phyloP scores from a whole-genome alignment of 169 alveolate genomes.

The Ichthyophthirius multifiliis region DNA sequence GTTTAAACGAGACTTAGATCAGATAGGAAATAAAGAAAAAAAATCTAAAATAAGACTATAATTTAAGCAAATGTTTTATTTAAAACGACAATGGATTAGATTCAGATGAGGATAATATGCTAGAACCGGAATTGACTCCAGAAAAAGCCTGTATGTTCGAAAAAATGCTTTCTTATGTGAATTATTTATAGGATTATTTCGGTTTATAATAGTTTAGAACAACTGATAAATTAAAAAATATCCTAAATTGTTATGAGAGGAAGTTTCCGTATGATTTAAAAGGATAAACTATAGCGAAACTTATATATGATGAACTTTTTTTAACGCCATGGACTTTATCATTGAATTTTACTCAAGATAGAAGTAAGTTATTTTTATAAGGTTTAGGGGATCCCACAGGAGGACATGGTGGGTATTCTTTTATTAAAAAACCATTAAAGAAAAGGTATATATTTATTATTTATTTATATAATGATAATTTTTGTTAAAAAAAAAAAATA shows the following conservation, averaged over 20 bases:
- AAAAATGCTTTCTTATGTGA: conserved; percentile 23
- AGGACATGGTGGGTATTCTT: conserved; percentile 81
- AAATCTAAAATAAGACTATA: background rate
- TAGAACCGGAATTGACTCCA: conserved; percentile 16
- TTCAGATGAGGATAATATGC: background rate
- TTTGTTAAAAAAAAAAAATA: conserved; percentile 3
- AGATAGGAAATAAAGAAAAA: background rate
- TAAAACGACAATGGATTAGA: background rate
- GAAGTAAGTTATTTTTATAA: conserved; percentile 68
- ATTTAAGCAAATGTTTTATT: background rate
- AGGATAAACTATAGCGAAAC: conserved; percentile 57
- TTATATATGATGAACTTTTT: conserved; percentile 75
- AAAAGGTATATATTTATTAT: background rate
- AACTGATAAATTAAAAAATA: conserved; percentile 75
- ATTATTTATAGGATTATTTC: conserved; percentile 45
- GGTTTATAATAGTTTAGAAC: conserved; percentile 68
- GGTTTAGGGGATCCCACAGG: conserved; percentile 84
- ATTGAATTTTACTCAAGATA: conserved; percentile 48
- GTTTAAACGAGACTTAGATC: background rate
- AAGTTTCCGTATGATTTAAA: conserved; percentile 50
- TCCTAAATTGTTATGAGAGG: conserved; percentile 60
- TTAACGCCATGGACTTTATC: conserved; percentile 81
- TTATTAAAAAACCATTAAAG: conserved; percentile 72
- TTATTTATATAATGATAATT: conserved; percentile 43
- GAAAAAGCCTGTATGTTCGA: conserved; percentile 29